Evolutionary conservation across 208 protist genomes (phyloP), one percentile per base, ranked within the genome.

Genomic region (Acanthamoeba triangularis): DNA sequence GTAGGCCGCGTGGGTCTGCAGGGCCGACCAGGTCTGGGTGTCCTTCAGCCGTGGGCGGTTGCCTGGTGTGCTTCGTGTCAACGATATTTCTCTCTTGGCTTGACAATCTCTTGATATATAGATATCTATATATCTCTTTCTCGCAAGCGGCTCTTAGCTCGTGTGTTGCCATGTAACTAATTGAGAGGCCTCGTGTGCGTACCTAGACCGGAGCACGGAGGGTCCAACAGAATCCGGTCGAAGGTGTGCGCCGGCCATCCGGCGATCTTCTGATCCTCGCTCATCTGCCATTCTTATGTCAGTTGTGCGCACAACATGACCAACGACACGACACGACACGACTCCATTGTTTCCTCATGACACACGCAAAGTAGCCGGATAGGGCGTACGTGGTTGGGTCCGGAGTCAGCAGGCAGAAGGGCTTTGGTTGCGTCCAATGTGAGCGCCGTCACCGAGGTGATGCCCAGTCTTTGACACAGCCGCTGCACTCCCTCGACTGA

Each of bases 141-240:
- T 59, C 2, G 20, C 13, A 52, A 52, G 47, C 61, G 16, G 16
- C 16, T 18, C 4, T 5, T 67, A 3, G 61, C 23, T 67, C 16
- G 23, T 67, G 61, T 67, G 23, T 67, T 67, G 28, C 61, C 3
- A 28, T 67, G 28, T 18, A 67, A 67, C 23, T 1, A 67, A 67
- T 3, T 41, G 37, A 41, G 37, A 41, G 37, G 37, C 37, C 37
- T 41, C 37, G 37, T 41, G 28, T 67, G 5, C 61, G 23, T 44
- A 95, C 84, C 87, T 0, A 94, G 47, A 16, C 76, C 94, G 8
- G 84, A 95, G 78, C 95, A 96, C 1, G 95, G 95, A 7, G 94
- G 93, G 82, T 96, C 94, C 8, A 96, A 67, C 69, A 96, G 69
- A 33, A 96, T 95, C 0, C 61, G 56, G 74, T 96, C 94, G 52